Base-by-base conservation (phyloP, 106 monocot species). In the Platanthera zijinensis region DNA sequence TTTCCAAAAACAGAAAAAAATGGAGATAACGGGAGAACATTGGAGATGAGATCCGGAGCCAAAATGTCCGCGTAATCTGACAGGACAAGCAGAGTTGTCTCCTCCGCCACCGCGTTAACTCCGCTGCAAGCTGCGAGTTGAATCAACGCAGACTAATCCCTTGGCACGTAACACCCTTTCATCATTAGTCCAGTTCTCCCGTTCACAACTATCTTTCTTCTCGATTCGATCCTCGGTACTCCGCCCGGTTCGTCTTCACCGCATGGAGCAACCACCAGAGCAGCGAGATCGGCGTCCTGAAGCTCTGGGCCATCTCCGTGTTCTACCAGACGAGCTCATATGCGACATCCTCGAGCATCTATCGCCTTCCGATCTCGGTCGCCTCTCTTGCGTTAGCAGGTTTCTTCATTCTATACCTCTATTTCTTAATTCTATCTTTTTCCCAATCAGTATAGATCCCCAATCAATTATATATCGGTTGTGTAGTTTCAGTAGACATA, bases 341-440 rank as follows among this genome's bases (percentile, higher is more conserved):
- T 92, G 94, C 85, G 76, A 71, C 56, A 82, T 99, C 77, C 80
- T 94, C 63, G 94, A 99, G 30, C 86, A 81, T 77, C 91, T 99
- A 74, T 57, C 83, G 18, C 85, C 92, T 11, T 48, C 67, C 56
- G 94, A 99, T 59, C 77, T 99, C 82, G 87, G 75, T 52, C 97
- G 88, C 68, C 90, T 99, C 45, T 74, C 94, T 75, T 94, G 91
- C 78, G 97, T 88, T 67, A 99, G 94, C 94, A 99, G 97, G 97
- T 96, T 39, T 18, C 45, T 50, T 54, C 48, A 71, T 51, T 39
- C 17, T 6, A 0, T 67, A 11, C 4, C 66, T 30, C 30, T 10
- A 11, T 66, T 30, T 66, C 30, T 66, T 30, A 63, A 8, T 25
- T 0, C 32, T 32, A 32, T 32, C 32, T 32, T 66, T 66, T 32